A percentile compares a stretch with the other conserved stretches of the same genome.
phyloP scores from a whole-genome alignment of 192 early-diverging fungal species.

The Diversispora epigaea region DNA sequence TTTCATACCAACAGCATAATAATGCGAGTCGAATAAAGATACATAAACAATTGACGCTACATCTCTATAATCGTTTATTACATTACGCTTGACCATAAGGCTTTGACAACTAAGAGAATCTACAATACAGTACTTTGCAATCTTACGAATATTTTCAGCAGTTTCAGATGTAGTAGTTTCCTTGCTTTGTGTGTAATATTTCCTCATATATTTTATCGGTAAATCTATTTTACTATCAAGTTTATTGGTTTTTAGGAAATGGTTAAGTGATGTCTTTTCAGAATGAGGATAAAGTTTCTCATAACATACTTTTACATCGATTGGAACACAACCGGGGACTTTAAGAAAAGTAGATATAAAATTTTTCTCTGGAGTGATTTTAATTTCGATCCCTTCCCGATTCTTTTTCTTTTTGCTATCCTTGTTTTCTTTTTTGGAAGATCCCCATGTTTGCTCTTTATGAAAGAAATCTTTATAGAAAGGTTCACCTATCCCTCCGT shows the following conservation, averaged over 20 bases:
- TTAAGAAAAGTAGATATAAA: neutral
- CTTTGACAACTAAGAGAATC: neutral
- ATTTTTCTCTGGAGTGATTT: neutral
- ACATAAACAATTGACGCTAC: neutral
- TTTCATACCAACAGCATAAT: conserved; percentile 10
- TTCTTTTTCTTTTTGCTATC: neutral
- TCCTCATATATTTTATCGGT: neutral
- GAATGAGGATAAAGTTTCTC: conserved; percentile 3
- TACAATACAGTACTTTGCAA: neutral
- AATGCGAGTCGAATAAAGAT: neutral
- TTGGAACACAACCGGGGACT: neutral
- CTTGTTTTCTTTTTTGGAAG: neutral
- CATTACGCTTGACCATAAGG: conserved; percentile 15
- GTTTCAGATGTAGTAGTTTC: neutral
- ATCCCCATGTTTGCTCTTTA: neutral
- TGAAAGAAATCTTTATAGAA: neutral
- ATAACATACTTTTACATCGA: neutral
- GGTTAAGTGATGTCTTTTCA: conserved; percentile 5
- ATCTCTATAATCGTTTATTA: conserved; percentile 20
- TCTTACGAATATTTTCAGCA: neutral
- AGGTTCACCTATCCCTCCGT: neutral
- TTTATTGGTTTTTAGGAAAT: neutral
- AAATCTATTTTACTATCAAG: neutral
- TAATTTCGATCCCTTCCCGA: neutral
- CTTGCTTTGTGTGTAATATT: neutral